These are phyloP conservation scores for Leishmania turanica DNA, from an alignment of 208 protist species.

Conservation along the genomic window DNA sequence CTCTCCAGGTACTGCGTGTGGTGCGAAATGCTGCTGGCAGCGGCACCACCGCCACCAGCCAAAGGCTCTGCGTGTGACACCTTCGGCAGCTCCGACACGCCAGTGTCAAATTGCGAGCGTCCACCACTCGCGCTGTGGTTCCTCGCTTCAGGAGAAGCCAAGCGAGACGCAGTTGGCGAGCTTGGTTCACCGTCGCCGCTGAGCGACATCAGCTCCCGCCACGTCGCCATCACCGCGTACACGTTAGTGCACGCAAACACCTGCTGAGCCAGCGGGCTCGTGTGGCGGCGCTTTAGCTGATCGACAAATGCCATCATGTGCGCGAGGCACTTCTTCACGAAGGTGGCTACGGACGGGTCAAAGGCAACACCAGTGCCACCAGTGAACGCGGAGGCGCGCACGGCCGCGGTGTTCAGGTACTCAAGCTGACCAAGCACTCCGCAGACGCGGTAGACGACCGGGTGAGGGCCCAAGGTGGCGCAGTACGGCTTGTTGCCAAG, in stretches of 20 bases:
- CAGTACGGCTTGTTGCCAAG: conserved; percentile 46
- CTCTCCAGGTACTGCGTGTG: conserved; percentile 36
- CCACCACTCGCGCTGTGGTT: background rate
- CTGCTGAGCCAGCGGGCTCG: conserved; percentile 47
- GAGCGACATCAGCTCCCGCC: conserved; percentile 33
- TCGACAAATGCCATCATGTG: conserved; percentile 44
- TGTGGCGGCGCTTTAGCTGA: conserved; percentile 55
- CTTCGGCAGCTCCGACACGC: background rate
- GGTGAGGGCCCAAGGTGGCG: conserved; percentile 64
- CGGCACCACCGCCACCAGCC: background rate
- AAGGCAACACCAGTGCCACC: conserved; percentile 30
- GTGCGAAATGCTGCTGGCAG: background rate
- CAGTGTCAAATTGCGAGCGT: background rate
- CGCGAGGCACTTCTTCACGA: conserved; percentile 35
- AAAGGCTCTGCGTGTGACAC: background rate
- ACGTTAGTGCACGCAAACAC: conserved; percentile 67
- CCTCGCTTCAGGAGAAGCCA: background rate
- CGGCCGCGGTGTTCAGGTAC: conserved; percentile 60
- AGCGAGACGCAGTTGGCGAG: background rate
- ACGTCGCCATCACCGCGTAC: conserved; percentile 52
- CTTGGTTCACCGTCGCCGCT: background rate
- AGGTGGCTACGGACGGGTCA: conserved; percentile 38
- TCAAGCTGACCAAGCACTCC: conserved; percentile 65
- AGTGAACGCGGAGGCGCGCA: conserved; percentile 44
- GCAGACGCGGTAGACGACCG: conserved; percentile 48